Evolutionary conservation across 805 yeast genomes (phyloP), one percentile per base, ranked within the genome.

Genomic region (Barnettozyma vustinii): DNA sequence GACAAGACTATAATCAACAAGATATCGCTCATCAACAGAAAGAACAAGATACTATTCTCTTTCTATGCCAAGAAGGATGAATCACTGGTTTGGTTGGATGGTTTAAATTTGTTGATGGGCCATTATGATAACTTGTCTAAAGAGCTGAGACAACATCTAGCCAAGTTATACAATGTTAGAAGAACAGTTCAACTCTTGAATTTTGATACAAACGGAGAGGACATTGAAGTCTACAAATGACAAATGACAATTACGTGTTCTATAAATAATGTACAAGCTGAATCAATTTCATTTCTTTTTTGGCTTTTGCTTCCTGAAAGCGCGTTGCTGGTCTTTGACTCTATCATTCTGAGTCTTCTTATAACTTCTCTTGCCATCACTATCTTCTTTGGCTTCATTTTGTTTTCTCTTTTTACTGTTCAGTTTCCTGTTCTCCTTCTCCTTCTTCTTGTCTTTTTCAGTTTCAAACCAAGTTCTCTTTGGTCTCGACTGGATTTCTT

Each of bases 401-500:
- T 76, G 77, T 68, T 87, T 87, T 68, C 91, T 77, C 73, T 83
- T 83, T 64, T 81, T 84, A 49, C 85, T 77, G 57, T 83, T 84
- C 9, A 46, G 19, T 19, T 42, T 46, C 25, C 40, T 33, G 36
- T 44, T 47, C 57, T 62, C 61, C 35, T 64, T 46, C 26, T 60
- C 64, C 4, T 67, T 57, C 40, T 69, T 65, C 59, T 73, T 70
- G 32, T 76, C 79, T 44, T 67, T 61, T 49, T 62, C 75, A 46
- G 67, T 73, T 68, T 88, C 92, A 67, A 94, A 92, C 99, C 99
- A 94, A 0, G 99, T 94, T 71, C 99, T 81, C 67, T 80, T 89
- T 32, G 99, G 98, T 61, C 97, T 79, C 1, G 96, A 72, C 55
- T 80, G 77, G 61, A 94, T 94, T 67, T 94, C 98, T 46, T 78